Evolutionary conservation across 1,284 basidiomycete species (phyloP).

Genomic region (Naganishia cerealis): DNA sequence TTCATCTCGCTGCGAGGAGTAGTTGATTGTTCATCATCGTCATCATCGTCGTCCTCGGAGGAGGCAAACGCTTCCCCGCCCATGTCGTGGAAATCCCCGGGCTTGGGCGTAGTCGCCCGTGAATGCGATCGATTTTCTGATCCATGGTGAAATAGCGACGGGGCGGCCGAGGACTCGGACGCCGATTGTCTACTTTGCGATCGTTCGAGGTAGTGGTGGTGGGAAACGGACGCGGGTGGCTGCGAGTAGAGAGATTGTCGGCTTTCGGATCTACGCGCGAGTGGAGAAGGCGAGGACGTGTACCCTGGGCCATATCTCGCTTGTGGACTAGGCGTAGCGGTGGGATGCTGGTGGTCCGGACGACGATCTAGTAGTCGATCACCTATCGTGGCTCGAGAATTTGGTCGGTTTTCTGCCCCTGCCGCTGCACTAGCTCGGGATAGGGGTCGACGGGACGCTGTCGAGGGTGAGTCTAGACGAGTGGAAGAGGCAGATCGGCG

Average conservation of each 20-base stretch:
- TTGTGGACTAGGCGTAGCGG: constrained; percentile 14
- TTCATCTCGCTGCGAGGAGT: constrained; percentile 19
- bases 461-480: not conserved
- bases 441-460: not conserved
- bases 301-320: constrained; percentile 1
- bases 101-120: constrained; percentile 13
- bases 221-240: not conserved
- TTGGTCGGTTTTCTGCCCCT: not conserved
- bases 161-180: not conserved
- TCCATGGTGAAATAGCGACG: not conserved
- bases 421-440: not conserved
- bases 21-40: constrained; percentile 9
- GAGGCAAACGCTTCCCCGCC: constrained; percentile 2
- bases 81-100: constrained; percentile 7
- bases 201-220: not conserved
- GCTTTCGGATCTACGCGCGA: constrained; percentile 19
- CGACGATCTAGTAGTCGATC: no score
- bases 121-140: not conserved
- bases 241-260: constrained; percentile 6
- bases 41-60: not conserved
- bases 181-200: not conserved
- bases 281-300: constrained; percentile 22
- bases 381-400: not conserved
- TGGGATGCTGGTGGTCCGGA: not conserved
- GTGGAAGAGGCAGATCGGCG: not conserved